Percentiles rank a stretch among this genome's conserved stretches.
Conservation (phyloP, 257 asterid genomes). For the Haberlea rhodopensis region DNA sequence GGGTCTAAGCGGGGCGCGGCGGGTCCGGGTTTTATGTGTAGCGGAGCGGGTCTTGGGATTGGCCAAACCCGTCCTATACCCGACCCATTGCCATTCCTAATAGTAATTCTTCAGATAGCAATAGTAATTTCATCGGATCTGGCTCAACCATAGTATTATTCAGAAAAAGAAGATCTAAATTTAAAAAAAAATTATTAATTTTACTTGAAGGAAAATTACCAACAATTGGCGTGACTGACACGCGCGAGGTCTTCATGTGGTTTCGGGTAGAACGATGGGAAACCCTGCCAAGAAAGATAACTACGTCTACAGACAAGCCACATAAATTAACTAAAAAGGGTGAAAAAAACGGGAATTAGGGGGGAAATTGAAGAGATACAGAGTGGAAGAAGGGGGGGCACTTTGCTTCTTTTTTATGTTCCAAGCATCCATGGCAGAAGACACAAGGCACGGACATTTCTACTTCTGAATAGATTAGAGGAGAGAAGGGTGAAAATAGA, state of each 20-base stretch:
- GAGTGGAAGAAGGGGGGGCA: slow-evolving; percentile 25
- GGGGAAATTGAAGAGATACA: slow-evolving; percentile 6
- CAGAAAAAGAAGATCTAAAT: too few species aligned
- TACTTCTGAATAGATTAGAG: slow-evolving; percentile 20
- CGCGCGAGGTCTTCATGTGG: neutral
- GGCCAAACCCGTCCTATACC: too few species aligned
- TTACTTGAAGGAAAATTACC: too few species aligned
- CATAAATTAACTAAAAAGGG: slow-evolving; percentile 27
- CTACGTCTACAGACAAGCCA: slow-evolving; percentile 30
- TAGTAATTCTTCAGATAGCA: too few species aligned
- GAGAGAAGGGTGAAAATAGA: too few species aligned
- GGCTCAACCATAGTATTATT: too few species aligned
- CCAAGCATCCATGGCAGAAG: slow-evolving; percentile 64
- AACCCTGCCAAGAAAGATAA: slow-evolving; percentile 26
- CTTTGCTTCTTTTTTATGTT: slow-evolving; percentile 51
- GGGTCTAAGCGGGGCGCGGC: too few species aligned
- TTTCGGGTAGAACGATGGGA: neutral
- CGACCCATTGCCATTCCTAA: too few species aligned
- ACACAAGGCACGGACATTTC: slow-evolving; percentile 30
- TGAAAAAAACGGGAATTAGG: neutral
- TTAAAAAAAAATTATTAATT: too few species aligned
- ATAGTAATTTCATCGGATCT: too few species aligned
- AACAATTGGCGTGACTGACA: neutral
- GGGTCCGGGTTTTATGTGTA: too few species aligned
- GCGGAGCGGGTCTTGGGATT: too few species aligned